Evolutionary conservation across 2,329 filamentous ascomycete species (phyloP), one percentile per base, ranked within the genome.

Genomic region (Mycogone perniciosa): DNA sequence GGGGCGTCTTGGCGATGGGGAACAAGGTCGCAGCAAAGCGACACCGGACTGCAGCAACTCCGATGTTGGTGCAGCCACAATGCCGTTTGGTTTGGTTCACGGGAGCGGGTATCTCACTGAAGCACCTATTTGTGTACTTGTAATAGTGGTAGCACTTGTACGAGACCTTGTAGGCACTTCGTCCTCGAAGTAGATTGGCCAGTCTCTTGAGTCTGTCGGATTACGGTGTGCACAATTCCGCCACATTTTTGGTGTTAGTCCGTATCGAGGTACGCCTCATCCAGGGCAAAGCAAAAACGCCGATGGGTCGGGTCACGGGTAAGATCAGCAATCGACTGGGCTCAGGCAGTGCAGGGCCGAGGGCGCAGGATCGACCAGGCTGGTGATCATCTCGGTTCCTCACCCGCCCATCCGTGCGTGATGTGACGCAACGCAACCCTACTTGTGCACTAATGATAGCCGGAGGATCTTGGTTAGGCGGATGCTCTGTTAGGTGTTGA

Each of bases 331-430:
- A 20, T 20, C 20, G 20, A 20, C 20, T 20, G 20, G 20, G 20
- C 20, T 20, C 20, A 2, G 20, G 20, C 20, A 35, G 33, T 11
- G 33, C 2, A 8, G 33, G 11, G 11, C 11, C 11, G 33, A 35
- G 42, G 42, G 11, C 31, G 11, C 27, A 11, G 42, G 42, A 44
- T 44, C 42, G 27, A 31, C 42, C 29, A n/a, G 42, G n/a, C 42
- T 10, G 30, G 42, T 26, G 42, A 29, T 33, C 30, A 31, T 33
- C 30, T 44, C 42, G 27, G 42, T 44, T 11, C 42, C 42, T 44
- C 30, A 44, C 42, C 42, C 42, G 42, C 42, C 29, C 27, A 44
- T 44, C 42, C 42, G 42, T 44, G 30, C 42, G 42, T 44, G 42
- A 44, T 33, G 42, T 44, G 42, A 44, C 42, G 42, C 42, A 44